These are phyloP conservation scores for Eucalyptus curtisii DNA, from an alignment of 345 rosid species.

Conservation along the genomic window DNA sequence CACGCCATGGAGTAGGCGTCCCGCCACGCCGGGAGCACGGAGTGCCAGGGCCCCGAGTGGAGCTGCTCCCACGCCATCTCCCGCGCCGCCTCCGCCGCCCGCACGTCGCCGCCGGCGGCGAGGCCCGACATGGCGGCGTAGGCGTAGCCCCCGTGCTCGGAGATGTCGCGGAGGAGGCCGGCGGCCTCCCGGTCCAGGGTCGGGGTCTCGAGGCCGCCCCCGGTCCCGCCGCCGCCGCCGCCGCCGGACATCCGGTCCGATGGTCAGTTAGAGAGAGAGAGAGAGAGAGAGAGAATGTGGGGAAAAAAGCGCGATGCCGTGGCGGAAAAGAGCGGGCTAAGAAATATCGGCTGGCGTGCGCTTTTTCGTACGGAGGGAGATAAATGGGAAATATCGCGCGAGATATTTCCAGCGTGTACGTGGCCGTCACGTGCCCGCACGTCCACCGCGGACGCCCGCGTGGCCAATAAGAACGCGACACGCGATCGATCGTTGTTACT, in stretches of 20 bases:
- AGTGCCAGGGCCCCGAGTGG: constrained; percentile 97
- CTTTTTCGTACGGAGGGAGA: neutral
- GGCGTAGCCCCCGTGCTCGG: constrained; percentile 83
- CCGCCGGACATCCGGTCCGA: neutral
- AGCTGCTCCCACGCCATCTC: constrained; percentile 99
- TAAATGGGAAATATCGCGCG: neutral
- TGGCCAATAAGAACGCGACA: neutral
- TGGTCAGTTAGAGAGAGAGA: neutral
- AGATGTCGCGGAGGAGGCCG: constrained; percentile 44
- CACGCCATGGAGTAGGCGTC: constrained; percentile 96
- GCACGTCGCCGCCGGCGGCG: constrained; percentile 59
- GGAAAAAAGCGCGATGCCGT: neutral
- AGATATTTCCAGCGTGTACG: neutral
- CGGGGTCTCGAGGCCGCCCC: constrained; percentile 41
- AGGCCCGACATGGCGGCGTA: constrained; percentile 60
- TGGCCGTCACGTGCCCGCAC: neutral
- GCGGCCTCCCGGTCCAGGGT: constrained; percentile 53
- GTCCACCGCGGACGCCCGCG: neutral
- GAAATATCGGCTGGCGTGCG: neutral
- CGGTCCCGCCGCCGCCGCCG: constrained; percentile 3
- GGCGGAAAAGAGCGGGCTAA: neutral
- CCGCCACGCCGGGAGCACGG: constrained; percentile 91
- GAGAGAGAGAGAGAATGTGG: neutral
- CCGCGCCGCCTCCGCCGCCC: constrained; percentile 93
- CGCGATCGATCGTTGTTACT: neutral